phyloP scores from a whole-genome alignment of 768 basidiomycete genomes.

The Hortiboletus flavorubellus region DNA sequence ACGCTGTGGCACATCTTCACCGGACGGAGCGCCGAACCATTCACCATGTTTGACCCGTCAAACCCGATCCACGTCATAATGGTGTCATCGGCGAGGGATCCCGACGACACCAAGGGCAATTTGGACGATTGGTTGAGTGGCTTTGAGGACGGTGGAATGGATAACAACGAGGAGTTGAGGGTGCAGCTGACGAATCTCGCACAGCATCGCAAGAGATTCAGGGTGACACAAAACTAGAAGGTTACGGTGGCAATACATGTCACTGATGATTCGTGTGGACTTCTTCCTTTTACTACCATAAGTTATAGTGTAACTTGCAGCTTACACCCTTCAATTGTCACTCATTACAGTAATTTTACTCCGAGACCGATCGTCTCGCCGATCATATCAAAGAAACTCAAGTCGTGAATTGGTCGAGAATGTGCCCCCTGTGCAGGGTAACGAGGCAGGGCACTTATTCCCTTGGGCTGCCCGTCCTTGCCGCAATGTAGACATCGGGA shows the following conservation, averaged over 20 bases:
- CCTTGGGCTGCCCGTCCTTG: too few species aligned
- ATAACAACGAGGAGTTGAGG: background rate
- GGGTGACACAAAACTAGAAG: background rate
- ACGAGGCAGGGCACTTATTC: too few species aligned
- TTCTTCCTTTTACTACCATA: background rate
- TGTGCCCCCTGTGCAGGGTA: too few species aligned
- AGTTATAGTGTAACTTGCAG: too few species aligned
- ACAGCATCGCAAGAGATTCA: background rate
- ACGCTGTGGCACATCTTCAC: constrained; percentile 1
- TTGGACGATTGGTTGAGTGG: background rate
- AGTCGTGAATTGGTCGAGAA: too few species aligned
- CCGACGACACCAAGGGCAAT: background rate
- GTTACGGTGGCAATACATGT: background rate
- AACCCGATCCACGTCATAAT: constrained; percentile 4
- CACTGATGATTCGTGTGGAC: background rate
- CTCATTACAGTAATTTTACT: too few species aligned
- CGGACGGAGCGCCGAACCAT: background rate
- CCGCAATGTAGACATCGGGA: too few species aligned
- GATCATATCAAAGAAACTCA: too few species aligned
- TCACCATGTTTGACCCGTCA: constrained; percentile 7
- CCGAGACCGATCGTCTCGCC: too few species aligned
- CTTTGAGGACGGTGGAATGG: background rate
- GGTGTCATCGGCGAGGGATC: background rate
- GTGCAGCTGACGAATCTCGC: background rate
- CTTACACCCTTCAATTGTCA: too few species aligned